Evolutionary conservation across 345 rosid genomes (phyloP), one percentile per base, ranked within the genome.

Genomic region (Eucalyptus rudis): DNA sequence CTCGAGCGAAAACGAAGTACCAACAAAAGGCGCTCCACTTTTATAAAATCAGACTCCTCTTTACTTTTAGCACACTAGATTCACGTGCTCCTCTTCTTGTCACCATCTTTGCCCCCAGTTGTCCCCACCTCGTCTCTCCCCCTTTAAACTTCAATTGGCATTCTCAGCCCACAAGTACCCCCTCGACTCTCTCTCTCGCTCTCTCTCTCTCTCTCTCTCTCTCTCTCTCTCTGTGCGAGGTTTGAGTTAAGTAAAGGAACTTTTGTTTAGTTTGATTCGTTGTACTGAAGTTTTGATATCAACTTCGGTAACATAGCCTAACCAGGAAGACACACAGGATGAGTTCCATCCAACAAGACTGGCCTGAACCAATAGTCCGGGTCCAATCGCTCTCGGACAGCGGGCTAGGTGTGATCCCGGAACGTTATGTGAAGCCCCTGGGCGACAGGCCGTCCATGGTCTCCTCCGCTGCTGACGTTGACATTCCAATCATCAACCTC

Each of bases 311-410:
- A 43, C 86, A 43, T 31, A 84, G 50, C 54, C 64, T 9, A 31
- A n/a, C n/a, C 80, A 24, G 13, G 29, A 43, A 86, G 86, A 51
- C 22, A 86, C 91, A 80, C 56, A 51, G 13, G 91, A 95, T 94
- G 95, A 91, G 59, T 92, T 93, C 24, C 90, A 89, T 93, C 79
- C 95, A 94, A 47, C 94, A 94, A 33, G 98, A 94, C 29, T 97
- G 99, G 99, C 99, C 99, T 9, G 99, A 97, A 91, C 99, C 98
- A 12, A 91, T 97, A 20, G 95, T 97, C 88, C 97, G 99, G 1
- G 99, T 97, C 91, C 99, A 97, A 88, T 94, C 98, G 86, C 91
- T 97, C 86, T 96, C 99, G 86, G 96, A 96, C 9, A 92, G 91
- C 86, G 91, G 94, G 87, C 90, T 91, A 14, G 8, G 64, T 29